Evolutionary conservation across 2,329 filamentous ascomycete genomes (phyloP).

Genomic region (Botrytis porri): DNA sequence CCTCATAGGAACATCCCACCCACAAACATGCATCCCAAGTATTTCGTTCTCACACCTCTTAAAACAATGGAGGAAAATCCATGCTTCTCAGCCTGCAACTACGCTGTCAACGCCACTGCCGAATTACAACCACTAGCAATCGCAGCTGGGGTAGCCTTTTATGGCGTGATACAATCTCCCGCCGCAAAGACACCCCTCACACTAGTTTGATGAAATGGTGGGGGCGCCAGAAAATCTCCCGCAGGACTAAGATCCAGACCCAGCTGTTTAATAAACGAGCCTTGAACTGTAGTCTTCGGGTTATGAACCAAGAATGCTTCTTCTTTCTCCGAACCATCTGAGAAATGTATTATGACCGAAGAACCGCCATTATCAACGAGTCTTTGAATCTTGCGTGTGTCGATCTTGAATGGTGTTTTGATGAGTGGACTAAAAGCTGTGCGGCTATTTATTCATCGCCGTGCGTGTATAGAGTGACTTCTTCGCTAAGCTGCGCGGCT

Average conservation of each 20-base stretch:
- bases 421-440: background rate
- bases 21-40: background rate
- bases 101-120: background rate
- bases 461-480: conserved; percentile 52
- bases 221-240: conserved; percentile 45
- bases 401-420: conserved; percentile 1
- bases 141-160: conserved; percentile 25
- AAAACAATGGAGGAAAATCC: background rate
- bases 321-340: conserved; percentile 28
- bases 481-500: conserved; percentile 43
- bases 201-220: conserved; percentile 49
- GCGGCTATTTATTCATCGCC: conserved; percentile 36
- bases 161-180: conserved; percentile 42
- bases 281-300: conserved; percentile 40
- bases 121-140: background rate
- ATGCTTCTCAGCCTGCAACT: background rate
- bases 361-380: conserved; percentile 27
- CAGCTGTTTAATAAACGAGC: conserved; percentile 44
- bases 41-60: background rate
- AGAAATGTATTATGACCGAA: conserved; percentile 41
- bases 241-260: conserved; percentile 42
- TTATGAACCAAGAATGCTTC: conserved; percentile 45
- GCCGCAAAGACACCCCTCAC: conserved; percentile 52
- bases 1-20: background rate
- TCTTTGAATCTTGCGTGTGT: background rate